phyloP scores from a whole-genome alignment of 2,329 filamentous ascomycete species.

The Ceratocystiopsis sp. region DNA sequence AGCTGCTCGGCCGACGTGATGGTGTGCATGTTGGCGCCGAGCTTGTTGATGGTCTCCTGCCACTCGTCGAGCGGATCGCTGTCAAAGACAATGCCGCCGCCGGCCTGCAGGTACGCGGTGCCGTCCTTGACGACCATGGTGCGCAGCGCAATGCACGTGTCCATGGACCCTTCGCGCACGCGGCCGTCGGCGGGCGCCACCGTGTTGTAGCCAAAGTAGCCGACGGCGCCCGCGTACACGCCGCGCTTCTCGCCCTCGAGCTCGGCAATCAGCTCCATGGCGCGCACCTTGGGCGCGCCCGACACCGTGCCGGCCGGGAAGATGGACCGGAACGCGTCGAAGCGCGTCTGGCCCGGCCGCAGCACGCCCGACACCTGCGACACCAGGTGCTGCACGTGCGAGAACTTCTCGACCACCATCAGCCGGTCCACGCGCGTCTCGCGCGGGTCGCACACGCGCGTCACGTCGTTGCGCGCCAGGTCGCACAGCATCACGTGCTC shows the following conservation, averaged over 20 bases:
- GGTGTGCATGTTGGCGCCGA: slow-evolving; percentile 76
- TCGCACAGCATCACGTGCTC: slow-evolving; percentile 98
- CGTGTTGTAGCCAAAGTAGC: slow-evolving; percentile 82
- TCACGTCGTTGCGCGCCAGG: slow-evolving; percentile 88
- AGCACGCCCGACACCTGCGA: slow-evolving; percentile 91
- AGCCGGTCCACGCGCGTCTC: slow-evolving; percentile 82
- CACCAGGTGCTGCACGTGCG: slow-evolving; percentile 91
- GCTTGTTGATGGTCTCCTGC: slow-evolving; percentile 90
- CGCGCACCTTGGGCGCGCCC: slow-evolving; percentile 85
- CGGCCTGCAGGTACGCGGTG: slow-evolving; percentile 77
- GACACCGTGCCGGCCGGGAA: slow-evolving; percentile 95
- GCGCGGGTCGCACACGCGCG: slow-evolving; percentile 80
- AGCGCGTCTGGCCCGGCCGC: slow-evolving; percentile 66
- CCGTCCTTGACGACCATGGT: slow-evolving; percentile 93
- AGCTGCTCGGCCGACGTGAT: slow-evolving; percentile 67
- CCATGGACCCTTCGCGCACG: slow-evolving; percentile 71
- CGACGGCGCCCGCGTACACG: slow-evolving; percentile 88
- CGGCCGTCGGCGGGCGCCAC: slow-evolving; percentile 42
- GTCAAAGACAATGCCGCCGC: slow-evolving; percentile 87
- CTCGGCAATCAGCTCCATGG: slow-evolving; percentile 95
- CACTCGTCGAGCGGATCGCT: slow-evolving; percentile 84
- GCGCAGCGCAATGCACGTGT: slow-evolving; percentile 63
- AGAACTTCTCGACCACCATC: slow-evolving; percentile 91
- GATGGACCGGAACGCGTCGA: slow-evolving; percentile 90
- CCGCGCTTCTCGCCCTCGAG: slow-evolving; percentile 87